Base-by-base conservation (phyloP, 2,329 filamentous ascomycete species). In the Myriosclerotinia scirpicola region DNA sequence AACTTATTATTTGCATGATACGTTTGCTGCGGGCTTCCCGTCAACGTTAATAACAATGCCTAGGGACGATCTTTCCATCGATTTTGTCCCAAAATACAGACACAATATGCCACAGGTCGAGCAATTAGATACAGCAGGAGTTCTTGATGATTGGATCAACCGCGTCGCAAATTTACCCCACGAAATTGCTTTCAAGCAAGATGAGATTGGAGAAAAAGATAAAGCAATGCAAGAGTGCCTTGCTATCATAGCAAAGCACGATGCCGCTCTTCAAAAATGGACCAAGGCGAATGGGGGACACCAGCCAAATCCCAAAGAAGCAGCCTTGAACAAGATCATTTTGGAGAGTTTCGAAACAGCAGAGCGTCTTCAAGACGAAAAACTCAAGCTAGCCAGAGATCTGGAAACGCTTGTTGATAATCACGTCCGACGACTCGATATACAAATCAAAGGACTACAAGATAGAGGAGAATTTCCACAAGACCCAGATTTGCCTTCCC, bases 171-270 rank as follows among this genome's bases (percentile, higher is more conserved):
- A 95, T 74, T 83, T 94, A 38, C 91, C 91, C 69, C 90, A 91
- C 70, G 91, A 95, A 79, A 88, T 95, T 68, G 88, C 89, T 26
- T 93, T 93, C 79, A 84, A 94, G 69, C 89, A 93, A 74, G 91
- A 93, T 75, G 91, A 95, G 79, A 91, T 94, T 70, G 83, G 87
- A 75, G 89, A 91, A 76, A 94, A 93, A 77, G 91, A 96, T 76
- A 84, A 85, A 60, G 83, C 87, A 70, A 90, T 91, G 71, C 82
- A 86, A 74, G 87, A 91, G 58, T 88, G 89, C 75, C 81, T 88
- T 67, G 83, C 86, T 69, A 83, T 85, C 70, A 91, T 93, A 74
- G 85, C 87, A 52, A 87, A 90, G 67, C 87, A 89, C 71, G 91
- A 96, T 75, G 83, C 79, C 64, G 88, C 88, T 74, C 87, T 95